A percentile compares a stretch with the other conserved stretches of the same genome.
Evolutionary conservation across 108 stramenopile genomes (phyloP).

Genomic region (Skeletonema menzelii): DNA sequence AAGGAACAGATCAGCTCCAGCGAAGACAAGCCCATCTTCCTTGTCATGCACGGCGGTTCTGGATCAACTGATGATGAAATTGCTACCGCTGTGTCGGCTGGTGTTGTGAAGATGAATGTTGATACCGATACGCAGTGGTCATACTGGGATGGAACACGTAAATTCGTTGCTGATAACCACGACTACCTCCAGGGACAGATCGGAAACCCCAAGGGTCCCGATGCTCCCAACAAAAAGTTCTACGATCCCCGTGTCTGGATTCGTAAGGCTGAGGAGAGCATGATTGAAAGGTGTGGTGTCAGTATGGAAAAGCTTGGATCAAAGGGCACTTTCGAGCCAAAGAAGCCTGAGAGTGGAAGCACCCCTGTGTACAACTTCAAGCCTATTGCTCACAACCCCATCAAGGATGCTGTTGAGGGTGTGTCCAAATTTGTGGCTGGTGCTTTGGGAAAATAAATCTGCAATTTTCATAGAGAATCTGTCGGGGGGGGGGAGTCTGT

Average conservation of each 20-base stretch:
- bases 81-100: conserved; percentile 78
- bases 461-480: not conserved
- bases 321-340: conserved; percentile 63
- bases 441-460: conserved; percentile 5
- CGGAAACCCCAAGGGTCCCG: conserved; percentile 94
- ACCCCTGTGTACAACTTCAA: conserved; percentile 41
- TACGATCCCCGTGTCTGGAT: conserved; percentile 97
- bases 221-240: conserved; percentile 99
- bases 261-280: conserved; percentile 95
- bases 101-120: conserved; percentile 99
- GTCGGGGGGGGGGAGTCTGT: not conserved
- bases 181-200: conserved; percentile 95
- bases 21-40: conserved; percentile 83
- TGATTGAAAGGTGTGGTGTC: conserved; percentile 78
- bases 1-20: conserved; percentile 70
- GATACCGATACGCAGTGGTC: conserved; percentile 99
- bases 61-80: conserved; percentile 96
- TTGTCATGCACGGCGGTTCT: conserved; percentile 98
- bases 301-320: conserved; percentile 85
- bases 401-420: conserved; percentile 23
- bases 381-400: conserved; percentile 21
- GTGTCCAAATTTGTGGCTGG: conserved; percentile 1
- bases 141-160: conserved; percentile 91
- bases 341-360: conserved; percentile 16
- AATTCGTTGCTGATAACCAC: conserved; percentile 78